Conservation (phyloP, 441 rosid genomes). For the Isatis lusitanica region DNA sequence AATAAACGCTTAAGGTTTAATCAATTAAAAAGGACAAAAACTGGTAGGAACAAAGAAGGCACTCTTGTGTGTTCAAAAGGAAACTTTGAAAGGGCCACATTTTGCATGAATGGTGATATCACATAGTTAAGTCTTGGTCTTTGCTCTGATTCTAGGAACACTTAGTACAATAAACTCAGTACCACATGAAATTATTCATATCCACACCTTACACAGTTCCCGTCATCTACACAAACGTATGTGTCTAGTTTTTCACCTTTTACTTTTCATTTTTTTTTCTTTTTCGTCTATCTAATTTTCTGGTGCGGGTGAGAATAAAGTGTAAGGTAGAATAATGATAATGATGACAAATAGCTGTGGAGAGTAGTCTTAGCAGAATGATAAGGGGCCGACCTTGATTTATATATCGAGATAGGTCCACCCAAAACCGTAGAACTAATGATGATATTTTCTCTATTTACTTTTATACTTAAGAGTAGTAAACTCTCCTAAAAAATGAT, state of each 20-base stretch:
- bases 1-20: not conserved
- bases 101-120: slow-evolving; percentile 13
- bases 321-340: slow-evolving; percentile 20
- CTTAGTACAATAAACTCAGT: slow-evolving; percentile 24
- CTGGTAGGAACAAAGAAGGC: slow-evolving; percentile 23
- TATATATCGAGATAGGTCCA: slow-evolving; percentile 26
- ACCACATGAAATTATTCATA: slow-evolving; percentile 24
- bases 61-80: slow-evolving; percentile 25
- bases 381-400: slow-evolving; percentile 31
- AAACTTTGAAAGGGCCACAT: slow-evolving; percentile 26
- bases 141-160: slow-evolving; percentile 31
- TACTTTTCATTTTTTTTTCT: not conserved
- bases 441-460: slow-evolving; percentile 8
- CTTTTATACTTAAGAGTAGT: not conserved
- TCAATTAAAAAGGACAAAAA: slow-evolving; percentile 12
- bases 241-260: slow-evolving; percentile 16
- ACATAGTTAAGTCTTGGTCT: slow-evolving; percentile 26
- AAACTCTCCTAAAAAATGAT: not conserved
- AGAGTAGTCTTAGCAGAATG: slow-evolving; percentile 25
- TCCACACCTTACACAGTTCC: slow-evolving; percentile 26
- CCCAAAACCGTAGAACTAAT: slow-evolving; percentile 31
- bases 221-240: slow-evolving; percentile 27
- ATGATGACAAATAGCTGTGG: slow-evolving; percentile 28
- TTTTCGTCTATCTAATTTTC: not conserved
- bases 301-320: not conserved